A percentile compares a stretch with the other conserved stretches of the same genome.
These are phyloP conservation scores for Salix purpurea DNA, from an alignment of 345 rosid species.

Conservation along the genomic window DNA sequence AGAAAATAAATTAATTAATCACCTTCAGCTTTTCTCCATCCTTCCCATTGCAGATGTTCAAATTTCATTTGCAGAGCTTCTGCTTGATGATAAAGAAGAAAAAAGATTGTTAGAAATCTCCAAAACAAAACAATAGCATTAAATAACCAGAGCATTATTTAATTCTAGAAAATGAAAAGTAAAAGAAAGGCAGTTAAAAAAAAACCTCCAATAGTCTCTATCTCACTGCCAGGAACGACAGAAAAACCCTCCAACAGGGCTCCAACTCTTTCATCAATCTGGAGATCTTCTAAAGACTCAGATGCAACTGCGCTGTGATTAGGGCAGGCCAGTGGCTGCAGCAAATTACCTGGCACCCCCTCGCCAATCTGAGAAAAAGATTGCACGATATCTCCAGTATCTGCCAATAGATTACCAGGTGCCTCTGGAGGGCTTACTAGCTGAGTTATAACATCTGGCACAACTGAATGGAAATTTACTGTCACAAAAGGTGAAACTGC, in stretches of 20 bases:
- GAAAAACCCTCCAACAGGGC: slow-evolving; percentile 67
- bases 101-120: neutral
- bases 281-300: slow-evolving; percentile 50
- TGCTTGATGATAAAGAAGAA: slow-evolving; percentile 33
- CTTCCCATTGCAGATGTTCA: slow-evolving; percentile 43
- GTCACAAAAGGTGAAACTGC: slow-evolving; percentile 81
- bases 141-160: neutral
- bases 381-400: slow-evolving; percentile 47
- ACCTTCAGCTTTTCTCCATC: slow-evolving; percentile 61
- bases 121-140: neutral
- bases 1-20: slow-evolving; percentile 3
- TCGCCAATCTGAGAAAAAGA: slow-evolving; percentile 27
- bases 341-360: slow-evolving; percentile 22
- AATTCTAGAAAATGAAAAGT: neutral
- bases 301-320: slow-evolving; percentile 23
- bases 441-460: slow-evolving; percentile 67
- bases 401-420: slow-evolving; percentile 79
- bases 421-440: slow-evolving; percentile 92
- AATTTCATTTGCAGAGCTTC: slow-evolving; percentile 68
- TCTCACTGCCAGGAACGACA: slow-evolving; percentile 68
- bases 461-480: slow-evolving; percentile 47
- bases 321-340: slow-evolving; percentile 5
- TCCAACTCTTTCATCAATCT: slow-evolving; percentile 66
- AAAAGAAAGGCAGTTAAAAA: neutral
- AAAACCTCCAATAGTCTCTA: slow-evolving; percentile 76